These are phyloP conservation scores for Fagopyrum homotropicum DNA, from an alignment of 148 eudicot genomes.

Conservation along the genomic window DNA sequence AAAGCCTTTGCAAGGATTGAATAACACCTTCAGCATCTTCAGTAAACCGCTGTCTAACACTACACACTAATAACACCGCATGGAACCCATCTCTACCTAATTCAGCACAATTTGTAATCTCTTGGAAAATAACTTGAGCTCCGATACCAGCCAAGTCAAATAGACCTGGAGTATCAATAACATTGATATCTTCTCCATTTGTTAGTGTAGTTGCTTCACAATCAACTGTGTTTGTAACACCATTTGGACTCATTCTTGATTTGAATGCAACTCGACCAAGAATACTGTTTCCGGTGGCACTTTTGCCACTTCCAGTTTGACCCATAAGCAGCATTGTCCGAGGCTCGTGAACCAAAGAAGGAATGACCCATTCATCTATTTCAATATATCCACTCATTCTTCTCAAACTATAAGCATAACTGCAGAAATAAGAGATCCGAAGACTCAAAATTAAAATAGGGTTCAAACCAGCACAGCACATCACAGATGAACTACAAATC, in stretches of 20 bases:
- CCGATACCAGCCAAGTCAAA: constrained; percentile 12
- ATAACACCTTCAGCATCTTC: constrained; percentile 53
- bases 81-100: constrained; percentile 80
- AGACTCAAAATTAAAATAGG: too few relatives aligned
- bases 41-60: constrained; percentile 52
- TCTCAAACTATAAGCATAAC: too few relatives aligned
- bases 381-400: constrained; percentile 58
- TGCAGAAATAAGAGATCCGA: too few relatives aligned
- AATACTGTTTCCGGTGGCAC: constrained; percentile 80
- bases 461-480: too few relatives aligned
- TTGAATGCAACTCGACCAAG: constrained; percentile 46
- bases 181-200: constrained; percentile 64
- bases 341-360: constrained; percentile 29
- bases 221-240: constrained; percentile 68
- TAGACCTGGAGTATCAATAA: constrained; percentile 78
- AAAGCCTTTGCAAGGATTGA: constrained; percentile 40
- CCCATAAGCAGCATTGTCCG: constrained; percentile 69
- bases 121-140: constrained; percentile 52
- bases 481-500: too few relatives aligned
- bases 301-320: constrained; percentile 74
- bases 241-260: constrained; percentile 50
- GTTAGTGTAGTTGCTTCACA: constrained; percentile 39
- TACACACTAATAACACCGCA: constrained; percentile 61
- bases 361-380: constrained; percentile 57
- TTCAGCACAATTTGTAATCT: constrained; percentile 64